Percentiles rank a stretch among this genome's conserved stretches.
These are phyloP conservation scores for Phaffomyces opuntiae DNA, from an alignment of 805 yeast genomes.

Conservation along the genomic window DNA sequence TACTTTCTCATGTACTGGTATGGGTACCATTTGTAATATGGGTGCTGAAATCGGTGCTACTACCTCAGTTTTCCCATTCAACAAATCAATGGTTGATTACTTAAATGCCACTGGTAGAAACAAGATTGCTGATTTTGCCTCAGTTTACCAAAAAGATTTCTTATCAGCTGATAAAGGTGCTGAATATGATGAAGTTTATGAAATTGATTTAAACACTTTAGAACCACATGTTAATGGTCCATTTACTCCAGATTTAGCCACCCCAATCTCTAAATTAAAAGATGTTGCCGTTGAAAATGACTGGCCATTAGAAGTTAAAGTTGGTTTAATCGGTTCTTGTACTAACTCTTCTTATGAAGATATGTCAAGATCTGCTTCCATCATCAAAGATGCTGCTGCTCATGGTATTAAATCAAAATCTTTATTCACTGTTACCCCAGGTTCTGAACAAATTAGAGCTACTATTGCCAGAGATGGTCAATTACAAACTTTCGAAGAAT, in stretches of 20 bases:
- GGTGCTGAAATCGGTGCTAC: conserved; percentile 99
- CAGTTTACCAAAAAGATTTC: conserved; percentile 53
- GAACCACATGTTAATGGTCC: conserved; percentile 98
- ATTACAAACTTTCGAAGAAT: conserved; percentile 78
- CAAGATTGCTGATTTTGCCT: conserved; percentile 77
- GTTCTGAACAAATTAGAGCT: conserved; percentile 97
- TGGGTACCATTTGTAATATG: conserved; percentile 99
- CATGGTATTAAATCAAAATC: conserved; percentile 91
- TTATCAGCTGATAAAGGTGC: conserved; percentile 88
- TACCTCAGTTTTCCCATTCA: conserved; percentile 95
- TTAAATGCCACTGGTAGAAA: conserved; percentile 81
- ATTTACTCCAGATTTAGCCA: conserved; percentile 95
- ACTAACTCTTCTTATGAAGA: conserved; percentile 98
- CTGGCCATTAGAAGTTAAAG: conserved; percentile 92
- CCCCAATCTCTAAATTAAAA: conserved; percentile 84
- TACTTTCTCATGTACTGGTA: conserved; percentile 92
- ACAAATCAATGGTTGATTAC: conserved; percentile 81
- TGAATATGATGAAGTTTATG: conserved; percentile 89
- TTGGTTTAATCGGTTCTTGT: conserved; percentile 96
- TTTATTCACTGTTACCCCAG: conserved; percentile 92
- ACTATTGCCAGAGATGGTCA: conserved; percentile 96
- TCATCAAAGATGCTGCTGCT: conserved; percentile 81
- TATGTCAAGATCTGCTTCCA: conserved; percentile 93
- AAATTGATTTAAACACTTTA: conserved; percentile 78
- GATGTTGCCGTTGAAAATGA: conserved; percentile 75